Percentiles rank a stretch among this genome's conserved stretches.
These are phyloP conservation scores for Rhodotorula babjevae DNA, from an alignment of 768 basidiomycete species.

Conservation along the genomic window DNA sequence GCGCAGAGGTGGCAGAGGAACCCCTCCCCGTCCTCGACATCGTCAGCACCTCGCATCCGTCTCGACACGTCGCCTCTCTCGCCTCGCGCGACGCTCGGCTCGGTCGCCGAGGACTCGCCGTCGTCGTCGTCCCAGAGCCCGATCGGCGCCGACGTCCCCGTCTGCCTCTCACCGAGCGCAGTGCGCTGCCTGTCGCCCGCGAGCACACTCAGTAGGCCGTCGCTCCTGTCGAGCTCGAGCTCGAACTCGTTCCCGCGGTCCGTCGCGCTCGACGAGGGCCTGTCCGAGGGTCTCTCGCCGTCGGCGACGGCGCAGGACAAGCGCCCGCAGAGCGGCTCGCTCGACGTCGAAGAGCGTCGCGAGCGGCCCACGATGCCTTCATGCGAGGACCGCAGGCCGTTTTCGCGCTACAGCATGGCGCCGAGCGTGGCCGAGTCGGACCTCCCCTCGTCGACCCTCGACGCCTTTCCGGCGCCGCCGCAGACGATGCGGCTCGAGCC, in stretches of 20 bases:
- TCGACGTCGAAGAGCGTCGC: too few species aligned
- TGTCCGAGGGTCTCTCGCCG: neutral
- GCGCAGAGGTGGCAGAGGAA: too few species aligned
- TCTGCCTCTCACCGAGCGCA: too few species aligned
- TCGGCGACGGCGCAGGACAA: neutral
- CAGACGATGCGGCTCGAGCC: neutral
- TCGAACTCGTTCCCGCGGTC: conserved; percentile 10
- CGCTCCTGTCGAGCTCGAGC: neutral
- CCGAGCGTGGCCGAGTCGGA: neutral
- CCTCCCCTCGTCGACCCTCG: conserved; percentile 2
- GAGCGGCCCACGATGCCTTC: too few species aligned
- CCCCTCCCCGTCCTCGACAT: neutral
- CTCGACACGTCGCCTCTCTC: neutral
- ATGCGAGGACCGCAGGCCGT: neutral
- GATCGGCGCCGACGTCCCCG: too few species aligned
- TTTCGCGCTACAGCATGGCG: neutral
- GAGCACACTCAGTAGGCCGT: too few species aligned
- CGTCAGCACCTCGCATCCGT: neutral
- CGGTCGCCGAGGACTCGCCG: conserved; percentile 1
- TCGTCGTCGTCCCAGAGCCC: neutral
- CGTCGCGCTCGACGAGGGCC: conserved; percentile 9
- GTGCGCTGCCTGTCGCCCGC: too few species aligned
- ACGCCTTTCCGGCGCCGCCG: neutral
- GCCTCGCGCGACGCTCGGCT: neutral
- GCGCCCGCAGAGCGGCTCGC: neutral